Evolutionary conservation across 148 eudicot species (phyloP).

Genomic region (Camellia lanceoleosa): DNA sequence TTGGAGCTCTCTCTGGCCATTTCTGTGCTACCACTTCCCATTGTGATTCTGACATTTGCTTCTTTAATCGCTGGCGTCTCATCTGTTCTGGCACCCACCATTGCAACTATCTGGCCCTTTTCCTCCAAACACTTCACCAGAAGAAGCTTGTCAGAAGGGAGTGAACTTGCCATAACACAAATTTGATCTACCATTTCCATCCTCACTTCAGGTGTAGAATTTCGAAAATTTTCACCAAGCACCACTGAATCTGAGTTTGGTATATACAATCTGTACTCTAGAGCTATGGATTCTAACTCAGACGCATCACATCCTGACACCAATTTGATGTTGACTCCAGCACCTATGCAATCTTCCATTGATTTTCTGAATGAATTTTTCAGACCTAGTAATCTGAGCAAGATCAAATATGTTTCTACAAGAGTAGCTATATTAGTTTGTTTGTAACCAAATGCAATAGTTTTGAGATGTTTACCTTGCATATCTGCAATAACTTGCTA

Average conservation of each 20-base stretch:
- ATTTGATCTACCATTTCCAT: slow-evolving; percentile 15
- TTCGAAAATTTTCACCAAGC: slow-evolving; percentile 21
- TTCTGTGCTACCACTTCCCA: slow-evolving; percentile 18
- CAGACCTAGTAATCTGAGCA: slow-evolving; percentile 23
- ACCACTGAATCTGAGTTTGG: slow-evolving; percentile 4
- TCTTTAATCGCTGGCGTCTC: slow-evolving; percentile 18
- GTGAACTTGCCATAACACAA: slow-evolving; percentile 14
- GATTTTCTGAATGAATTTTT: slow-evolving; percentile 2
- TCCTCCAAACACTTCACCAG: slow-evolving; percentile 17
- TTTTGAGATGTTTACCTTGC: slow-evolving; percentile 8
- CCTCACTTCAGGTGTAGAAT: slow-evolving; percentile 10
- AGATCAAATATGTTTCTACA: slow-evolving; percentile 13
- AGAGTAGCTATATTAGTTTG: background rate
- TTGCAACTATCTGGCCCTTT: slow-evolving; percentile 19
- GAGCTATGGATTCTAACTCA: slow-evolving; percentile 16
- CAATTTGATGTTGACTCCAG: slow-evolving; percentile 16
- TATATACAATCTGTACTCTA: background rate
- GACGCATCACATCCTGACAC: slow-evolving; percentile 16
- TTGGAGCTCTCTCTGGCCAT: slow-evolving; percentile 17
- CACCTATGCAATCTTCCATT: background rate
- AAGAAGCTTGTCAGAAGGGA: slow-evolving; percentile 13
- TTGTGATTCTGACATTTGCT: slow-evolving; percentile 26
- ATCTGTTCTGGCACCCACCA: slow-evolving; percentile 10
- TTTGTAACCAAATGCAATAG: slow-evolving; percentile 23
- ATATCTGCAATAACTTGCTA: background rate